These are phyloP conservation scores for Metschnikowia dekortorum DNA, from an alignment of 805 yeast genomes.

Conservation along the genomic window DNA sequence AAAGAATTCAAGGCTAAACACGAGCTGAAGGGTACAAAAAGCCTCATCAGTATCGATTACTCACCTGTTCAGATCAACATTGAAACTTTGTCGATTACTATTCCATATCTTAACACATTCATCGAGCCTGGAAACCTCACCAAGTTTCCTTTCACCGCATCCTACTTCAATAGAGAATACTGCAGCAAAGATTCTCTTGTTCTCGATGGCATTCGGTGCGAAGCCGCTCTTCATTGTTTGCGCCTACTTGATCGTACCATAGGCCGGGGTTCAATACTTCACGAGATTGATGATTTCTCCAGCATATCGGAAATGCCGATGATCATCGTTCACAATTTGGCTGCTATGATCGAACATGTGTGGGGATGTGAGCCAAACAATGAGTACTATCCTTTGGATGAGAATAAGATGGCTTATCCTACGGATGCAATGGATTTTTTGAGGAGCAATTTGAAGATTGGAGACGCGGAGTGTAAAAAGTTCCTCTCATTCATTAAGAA, in stretches of 20 bases:
- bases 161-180: conserved; percentile 12
- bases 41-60: conserved; percentile 3
- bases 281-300: conserved; percentile 5
- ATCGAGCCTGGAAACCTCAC: conserved; percentile 3
- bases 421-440: conserved; percentile 7
- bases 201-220: conserved; percentile 7
- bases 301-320: conserved; percentile 8
- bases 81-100: neutral
- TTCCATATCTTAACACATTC: conserved; percentile 4
- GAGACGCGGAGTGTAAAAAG: neutral
- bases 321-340: conserved; percentile 4
- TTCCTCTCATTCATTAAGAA: conserved; percentile 5
- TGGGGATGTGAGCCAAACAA: conserved; percentile 8
- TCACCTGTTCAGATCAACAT: conserved; percentile 4
- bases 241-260: conserved; percentile 4
- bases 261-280: conserved; percentile 10
- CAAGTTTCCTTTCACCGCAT: conserved; percentile 5
- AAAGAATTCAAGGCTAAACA: neutral
- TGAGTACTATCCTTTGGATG: conserved; percentile 10
- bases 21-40: neutral
- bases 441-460: neutral
- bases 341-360: conserved; percentile 5
- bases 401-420: conserved; percentile 11
- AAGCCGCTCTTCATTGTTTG: conserved; percentile 4
- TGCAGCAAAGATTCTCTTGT: conserved; percentile 9